Evolutionary conservation across 257 asterid genomes (phyloP).

Genomic region (Solanum ossicruentum): DNA sequence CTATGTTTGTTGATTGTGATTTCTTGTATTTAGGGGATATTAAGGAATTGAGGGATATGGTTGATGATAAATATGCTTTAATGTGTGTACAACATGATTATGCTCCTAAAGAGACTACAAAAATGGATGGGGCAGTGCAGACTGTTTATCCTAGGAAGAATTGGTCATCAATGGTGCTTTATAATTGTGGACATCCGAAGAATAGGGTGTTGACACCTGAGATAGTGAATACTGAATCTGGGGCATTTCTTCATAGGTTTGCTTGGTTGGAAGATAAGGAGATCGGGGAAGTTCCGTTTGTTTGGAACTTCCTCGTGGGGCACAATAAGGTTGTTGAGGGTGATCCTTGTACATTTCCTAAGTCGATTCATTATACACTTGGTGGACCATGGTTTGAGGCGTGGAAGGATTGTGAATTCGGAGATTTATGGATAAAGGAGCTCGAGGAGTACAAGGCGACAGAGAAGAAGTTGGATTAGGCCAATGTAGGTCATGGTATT

Average conservation of each 20-base stretch:
- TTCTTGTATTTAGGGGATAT: slow-evolving; percentile 58
- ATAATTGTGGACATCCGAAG: slow-evolving; percentile 69
- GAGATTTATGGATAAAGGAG: slow-evolving; percentile 70
- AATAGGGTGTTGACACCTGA: slow-evolving; percentile 52
- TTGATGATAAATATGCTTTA: slow-evolving; percentile 56
- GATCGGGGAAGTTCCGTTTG: slow-evolving; percentile 76
- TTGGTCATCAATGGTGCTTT: slow-evolving; percentile 92
- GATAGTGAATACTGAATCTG: slow-evolving; percentile 64
- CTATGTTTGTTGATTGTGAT: slow-evolving; percentile 90
- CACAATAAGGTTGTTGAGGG: slow-evolving; percentile 61
- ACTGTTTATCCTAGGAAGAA: slow-evolving; percentile 82
- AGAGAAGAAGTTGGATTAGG: slow-evolving; percentile 20
- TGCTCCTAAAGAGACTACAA: slow-evolving; percentile 73
- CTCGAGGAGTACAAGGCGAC: slow-evolving; percentile 40
- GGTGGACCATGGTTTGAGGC: slow-evolving; percentile 97
- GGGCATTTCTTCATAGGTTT: slow-evolving; percentile 79
- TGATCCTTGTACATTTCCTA: slow-evolving; percentile 43
- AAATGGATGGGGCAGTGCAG: slow-evolving; percentile 87
- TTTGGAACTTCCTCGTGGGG: slow-evolving; percentile 81
- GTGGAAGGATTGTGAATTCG: slow-evolving; percentile 87
- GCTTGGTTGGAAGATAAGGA: slow-evolving; percentile 69
- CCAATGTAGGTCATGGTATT: background rate
- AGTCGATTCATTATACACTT: slow-evolving; percentile 68
- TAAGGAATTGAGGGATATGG: slow-evolving; percentile 44
- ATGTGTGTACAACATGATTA: slow-evolving; percentile 91